Evolutionary conservation across 805 yeast species (phyloP), one percentile per base, ranked within the genome.

Genomic region (Yamadazyma sp.): DNA sequence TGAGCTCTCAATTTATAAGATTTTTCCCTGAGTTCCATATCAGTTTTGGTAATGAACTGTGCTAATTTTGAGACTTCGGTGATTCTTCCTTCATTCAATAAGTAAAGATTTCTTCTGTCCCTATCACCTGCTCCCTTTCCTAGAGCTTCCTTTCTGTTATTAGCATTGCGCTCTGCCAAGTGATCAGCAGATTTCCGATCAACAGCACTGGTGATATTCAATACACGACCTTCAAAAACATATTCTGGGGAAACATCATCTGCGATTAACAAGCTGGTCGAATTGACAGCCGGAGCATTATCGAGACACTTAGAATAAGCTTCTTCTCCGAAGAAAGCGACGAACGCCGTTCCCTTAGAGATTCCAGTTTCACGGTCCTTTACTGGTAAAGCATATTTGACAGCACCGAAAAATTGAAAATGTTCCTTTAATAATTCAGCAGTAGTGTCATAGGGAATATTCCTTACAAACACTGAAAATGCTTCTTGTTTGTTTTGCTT

Each of bases 281-380:
- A 60, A 5, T 66, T 67, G 13, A 79, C 73, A 29, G 78, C 77
- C 16, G 99, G 98, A 0, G 97, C 96, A 52, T 79, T 73, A 4
- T 70, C 69, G 23, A 90, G 57, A 64, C 97, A 90, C 37, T 75
- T 73, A 21, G 73, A 71, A 51, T 78, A 85, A 3, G 84, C 77
- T 4, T 73, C 79, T 37, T 76, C 77, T 15, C 73, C 66, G 35
- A 59, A 61, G 57, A 93, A 93, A 0, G 96, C 95, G 28, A 93
- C 95, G 57, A 93, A 93, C 0, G 96, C 99, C 1, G 96, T 84
- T 45, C 99, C 99, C 57, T 75, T 85, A 9, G 98, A 91, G 43
- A 86, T 67, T 5, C 95, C 95, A 2, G 95, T 81, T 38, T 71
- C 83, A 54, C 71, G 84, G 54, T 93, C 99, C 45, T 83, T 71